Conservation (phyloP, 1,284 basidiomycete species). For the Trametes sp. region DNA sequence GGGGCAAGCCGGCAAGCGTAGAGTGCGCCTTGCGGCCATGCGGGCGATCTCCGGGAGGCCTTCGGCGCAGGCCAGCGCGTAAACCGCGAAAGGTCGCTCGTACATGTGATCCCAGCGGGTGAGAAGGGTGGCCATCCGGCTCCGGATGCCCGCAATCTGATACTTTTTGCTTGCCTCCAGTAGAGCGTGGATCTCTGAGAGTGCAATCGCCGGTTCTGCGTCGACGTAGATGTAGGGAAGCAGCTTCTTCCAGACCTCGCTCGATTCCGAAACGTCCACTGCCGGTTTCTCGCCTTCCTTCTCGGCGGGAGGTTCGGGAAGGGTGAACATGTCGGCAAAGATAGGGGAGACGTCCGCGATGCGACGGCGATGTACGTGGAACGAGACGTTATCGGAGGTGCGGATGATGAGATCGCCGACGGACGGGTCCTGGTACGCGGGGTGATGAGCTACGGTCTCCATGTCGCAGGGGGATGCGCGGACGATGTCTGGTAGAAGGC, state of each 20-base stretch:
- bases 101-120: background rate
- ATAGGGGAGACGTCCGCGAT: conserved; percentile 35
- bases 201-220: background rate
- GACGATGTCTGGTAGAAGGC: too few relatives aligned
- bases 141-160: background rate
- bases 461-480: too few relatives aligned
- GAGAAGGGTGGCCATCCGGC: conserved; percentile 2
- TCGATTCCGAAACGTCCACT: conserved; percentile 8
- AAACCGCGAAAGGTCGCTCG: conserved; percentile 5
- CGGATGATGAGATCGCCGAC: conserved; percentile 40
- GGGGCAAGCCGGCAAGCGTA: background rate
- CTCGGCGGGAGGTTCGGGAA: conserved; percentile 12
- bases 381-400: conserved; percentile 31
- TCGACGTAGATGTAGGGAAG: background rate
- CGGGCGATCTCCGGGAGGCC: conserved; percentile 8
- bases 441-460: background rate
- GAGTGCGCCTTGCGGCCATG: conserved; percentile 3
- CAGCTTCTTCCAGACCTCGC: conserved; percentile 3
- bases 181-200: background rate
- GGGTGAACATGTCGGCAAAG: conserved; percentile 28
- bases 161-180: conserved; percentile 13
- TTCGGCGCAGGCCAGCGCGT: conserved; percentile 16
- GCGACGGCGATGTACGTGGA: conserved; percentile 25
- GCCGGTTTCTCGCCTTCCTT: background rate
- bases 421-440: background rate